Evolutionary conservation across 306 rosid species (phyloP).

Genomic region (Benincasa hispida): DNA sequence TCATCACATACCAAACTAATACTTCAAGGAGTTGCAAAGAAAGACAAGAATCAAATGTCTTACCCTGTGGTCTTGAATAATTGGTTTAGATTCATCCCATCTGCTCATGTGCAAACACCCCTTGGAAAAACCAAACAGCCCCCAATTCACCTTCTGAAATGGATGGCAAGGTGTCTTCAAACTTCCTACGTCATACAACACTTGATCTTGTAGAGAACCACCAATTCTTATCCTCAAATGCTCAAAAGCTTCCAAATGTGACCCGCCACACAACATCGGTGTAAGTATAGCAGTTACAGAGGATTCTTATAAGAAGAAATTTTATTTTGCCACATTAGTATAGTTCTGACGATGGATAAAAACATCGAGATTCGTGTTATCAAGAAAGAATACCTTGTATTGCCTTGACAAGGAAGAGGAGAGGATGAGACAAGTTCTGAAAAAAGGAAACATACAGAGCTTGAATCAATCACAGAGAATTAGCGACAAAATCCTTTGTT

Average conservation of each 20-base stretch:
- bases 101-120: constrained; percentile 84
- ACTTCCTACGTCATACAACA: constrained; percentile 57
- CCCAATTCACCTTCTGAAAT: constrained; percentile 52
- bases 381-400: constrained; percentile 50
- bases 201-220: constrained; percentile 92
- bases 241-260: constrained; percentile 49
- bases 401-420: constrained; percentile 65
- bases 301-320: not conserved
- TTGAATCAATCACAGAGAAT: not conserved
- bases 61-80: constrained; percentile 35
- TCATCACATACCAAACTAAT: too few species aligned
- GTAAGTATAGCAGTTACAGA: not conserved
- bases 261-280: not conserved
- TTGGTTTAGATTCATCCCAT: constrained; percentile 87
- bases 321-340: not conserved
- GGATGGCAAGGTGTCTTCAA: constrained; percentile 62
- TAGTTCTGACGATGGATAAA: not conserved
- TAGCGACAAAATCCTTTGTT: not conserved
- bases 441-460: constrained; percentile 13
- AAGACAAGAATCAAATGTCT: not conserved
- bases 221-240: constrained; percentile 90
- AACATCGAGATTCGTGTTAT: not conserved
- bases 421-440: constrained; percentile 37
- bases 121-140: constrained; percentile 76
- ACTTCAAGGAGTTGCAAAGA: not conserved